phyloP scores from a whole-genome alignment of 176 grass and related monocot genomes.

The Dendrocalamus sinicus region DNA sequence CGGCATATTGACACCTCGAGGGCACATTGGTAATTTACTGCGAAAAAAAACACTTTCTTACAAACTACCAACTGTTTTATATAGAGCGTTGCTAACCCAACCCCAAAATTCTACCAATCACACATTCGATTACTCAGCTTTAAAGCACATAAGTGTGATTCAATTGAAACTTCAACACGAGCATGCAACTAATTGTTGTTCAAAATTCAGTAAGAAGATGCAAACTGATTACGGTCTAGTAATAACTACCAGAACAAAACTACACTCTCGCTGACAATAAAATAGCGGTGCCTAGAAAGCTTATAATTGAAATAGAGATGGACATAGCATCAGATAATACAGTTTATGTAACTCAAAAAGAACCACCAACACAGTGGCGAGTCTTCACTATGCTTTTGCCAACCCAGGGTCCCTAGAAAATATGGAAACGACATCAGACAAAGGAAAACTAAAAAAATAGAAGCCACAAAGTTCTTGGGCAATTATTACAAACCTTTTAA shows the following conservation, averaged over 20 bases:
- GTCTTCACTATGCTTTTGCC: conserved; percentile 49
- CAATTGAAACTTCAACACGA: conserved; percentile 18
- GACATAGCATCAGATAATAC: conserved; percentile 5
- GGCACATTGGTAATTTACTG: neutral
- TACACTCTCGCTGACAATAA: neutral
- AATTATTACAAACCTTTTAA: conserved; percentile 70
- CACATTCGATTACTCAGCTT: neutral
- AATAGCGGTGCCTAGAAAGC: conserved; percentile 10
- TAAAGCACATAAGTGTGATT: neutral
- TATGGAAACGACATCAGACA: neutral
- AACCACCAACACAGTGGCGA: neutral
- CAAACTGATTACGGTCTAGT: neutral
- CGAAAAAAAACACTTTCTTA: neutral
- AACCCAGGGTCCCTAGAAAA: conserved; percentile 60
- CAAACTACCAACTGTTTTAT: neutral
- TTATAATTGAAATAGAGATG: conserved; percentile 38
- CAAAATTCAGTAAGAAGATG: conserved; percentile 17
- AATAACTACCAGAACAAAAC: conserved; percentile 25
- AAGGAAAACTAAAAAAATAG: conserved; percentile 7
- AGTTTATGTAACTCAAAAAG: conserved; percentile 15
- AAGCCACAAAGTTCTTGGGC: conserved; percentile 1
- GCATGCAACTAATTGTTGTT: conserved; percentile 25
- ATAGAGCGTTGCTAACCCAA: neutral
- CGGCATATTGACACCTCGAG: neutral
- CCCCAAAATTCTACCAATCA: neutral